Evolutionary conservation across 495 filamentous ascomycete species (phyloP).

Genomic region (Podospora appendiculata): DNA sequence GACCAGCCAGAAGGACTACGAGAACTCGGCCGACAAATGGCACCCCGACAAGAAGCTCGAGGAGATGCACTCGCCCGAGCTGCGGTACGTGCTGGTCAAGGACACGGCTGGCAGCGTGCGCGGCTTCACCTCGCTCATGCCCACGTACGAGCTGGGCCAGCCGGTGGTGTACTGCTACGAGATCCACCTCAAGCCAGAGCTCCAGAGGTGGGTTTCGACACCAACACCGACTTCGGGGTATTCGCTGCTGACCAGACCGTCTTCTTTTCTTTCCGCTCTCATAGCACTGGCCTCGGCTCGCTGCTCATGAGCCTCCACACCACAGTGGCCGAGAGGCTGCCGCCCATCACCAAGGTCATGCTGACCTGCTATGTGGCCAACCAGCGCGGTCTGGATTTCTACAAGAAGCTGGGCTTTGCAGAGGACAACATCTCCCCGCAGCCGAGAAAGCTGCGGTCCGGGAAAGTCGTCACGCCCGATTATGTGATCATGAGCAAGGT

Average conservation of each 20-base stretch:
- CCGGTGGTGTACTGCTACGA: conserved; percentile 85
- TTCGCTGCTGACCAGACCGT: background rate
- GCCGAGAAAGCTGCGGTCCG: conserved; percentile 54
- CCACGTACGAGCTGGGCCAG: conserved; percentile 67
- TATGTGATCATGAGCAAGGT: conserved; percentile 67
- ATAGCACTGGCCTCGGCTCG: conserved; percentile 39
- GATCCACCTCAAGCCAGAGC: conserved; percentile 56
- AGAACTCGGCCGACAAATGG: conserved; percentile 59
- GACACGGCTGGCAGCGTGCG: conserved; percentile 24
- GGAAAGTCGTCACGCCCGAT: conserved; percentile 54
- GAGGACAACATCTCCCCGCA: conserved; percentile 59
- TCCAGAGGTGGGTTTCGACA: conserved; percentile 35
- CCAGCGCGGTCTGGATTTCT: conserved; percentile 52
- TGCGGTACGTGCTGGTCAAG: conserved; percentile 59
- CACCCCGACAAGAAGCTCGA: conserved; percentile 55
- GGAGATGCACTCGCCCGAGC: conserved; percentile 69
- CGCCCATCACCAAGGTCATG: conserved; percentile 66
- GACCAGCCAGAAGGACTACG: conserved; percentile 64
- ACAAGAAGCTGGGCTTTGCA: conserved; percentile 58
- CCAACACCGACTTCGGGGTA: too few relatives aligned
- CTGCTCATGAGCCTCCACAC: conserved; percentile 37
- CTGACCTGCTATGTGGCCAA: conserved; percentile 75
- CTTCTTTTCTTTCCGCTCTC: background rate
- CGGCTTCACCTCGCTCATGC: conserved; percentile 77
- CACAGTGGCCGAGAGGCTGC: conserved; percentile 34